Base-by-base conservation (phyloP, 2,329 filamentous ascomycete genomes). In the Epichloe uncinata region DNA sequence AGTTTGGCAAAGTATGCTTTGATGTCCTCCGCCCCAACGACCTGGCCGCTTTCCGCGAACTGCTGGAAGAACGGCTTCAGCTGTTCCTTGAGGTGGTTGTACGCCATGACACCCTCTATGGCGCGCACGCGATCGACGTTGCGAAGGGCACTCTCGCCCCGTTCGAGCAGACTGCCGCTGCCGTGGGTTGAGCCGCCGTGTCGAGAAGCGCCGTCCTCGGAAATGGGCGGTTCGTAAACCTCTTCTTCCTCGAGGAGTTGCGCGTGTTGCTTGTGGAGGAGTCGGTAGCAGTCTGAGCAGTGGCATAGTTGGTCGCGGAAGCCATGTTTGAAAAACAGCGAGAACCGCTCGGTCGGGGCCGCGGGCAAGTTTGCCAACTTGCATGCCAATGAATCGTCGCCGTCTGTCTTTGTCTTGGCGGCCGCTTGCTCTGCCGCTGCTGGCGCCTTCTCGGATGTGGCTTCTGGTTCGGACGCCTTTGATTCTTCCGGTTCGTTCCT, bases 21-120 rank as follows among this genome's bases (percentile, higher is more conserved):
- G 67, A 98, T 93, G 67, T 97, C 90, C 62, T 98, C 93, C 1
- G 91, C 91, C 1, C 88, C 84, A 20, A 98, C 90, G 0, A 87
- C 82, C 65, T 86, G 73, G 1, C 91, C 91, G 54, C 84, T 94
- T 63, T 96, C 88, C 0, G 93, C 93, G 64, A 95, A 98, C 42
- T 94, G 85, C 67, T 90, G 82, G 60, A 98, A 80, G 64, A 98
- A 97, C 0, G 84, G 83, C 72, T 91, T 95, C n/a, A 98, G 81
- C 63, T 91, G 90, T 61, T 97, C 90, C 62, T 94, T 93, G 53
- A 98, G 77, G 60, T 95, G 85, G 60, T 97, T 96, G 68, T 97
- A 98, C 0, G 90, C 91, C 89, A 97, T 96, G 43, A 95, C 91
- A 15, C 93, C 93, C 65, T 98, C 87, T 50, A 98, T 95, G 4